Percentiles rank a stretch among this genome's conserved stretches.
Conservation (phyloP, 768 basidiomycete species). For the Mrakia frigida region DNA sequence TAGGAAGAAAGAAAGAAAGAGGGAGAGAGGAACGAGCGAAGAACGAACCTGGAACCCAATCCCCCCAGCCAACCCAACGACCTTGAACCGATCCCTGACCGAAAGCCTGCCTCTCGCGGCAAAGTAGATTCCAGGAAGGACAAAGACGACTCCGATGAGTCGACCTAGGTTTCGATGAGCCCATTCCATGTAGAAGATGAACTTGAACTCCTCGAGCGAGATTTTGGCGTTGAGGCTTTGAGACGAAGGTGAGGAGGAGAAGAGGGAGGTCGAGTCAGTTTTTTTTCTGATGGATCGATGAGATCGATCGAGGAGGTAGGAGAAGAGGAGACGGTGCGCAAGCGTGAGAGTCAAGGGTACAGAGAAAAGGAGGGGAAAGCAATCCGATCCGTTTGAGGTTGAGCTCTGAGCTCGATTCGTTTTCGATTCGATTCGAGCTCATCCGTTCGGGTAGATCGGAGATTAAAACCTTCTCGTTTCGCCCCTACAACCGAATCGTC, state of each 20-base stretch:
- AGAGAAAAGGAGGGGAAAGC: no score
- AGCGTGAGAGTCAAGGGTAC: no score
- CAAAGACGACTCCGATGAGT: conserved; percentile 59
- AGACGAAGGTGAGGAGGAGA: background rate
- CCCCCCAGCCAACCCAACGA: conserved; percentile 67
- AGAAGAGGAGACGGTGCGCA: no score
- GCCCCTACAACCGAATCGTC: no score
- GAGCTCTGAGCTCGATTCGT: no score
- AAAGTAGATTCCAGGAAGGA: conserved; percentile 79
- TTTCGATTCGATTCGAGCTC: no score
- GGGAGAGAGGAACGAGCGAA: background rate
- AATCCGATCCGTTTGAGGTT: no score
- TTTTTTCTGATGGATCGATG: background rate
- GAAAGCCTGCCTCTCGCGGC: conserved; percentile 64
- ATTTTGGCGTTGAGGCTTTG: conserved; percentile 90
- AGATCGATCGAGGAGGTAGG: background rate
- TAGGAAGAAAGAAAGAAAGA: background rate
- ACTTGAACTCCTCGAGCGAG: conserved; percentile 83
- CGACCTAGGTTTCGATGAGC: conserved; percentile 89
- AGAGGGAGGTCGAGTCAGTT: background rate
- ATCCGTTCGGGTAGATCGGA: no score
- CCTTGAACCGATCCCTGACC: conserved; percentile 56
- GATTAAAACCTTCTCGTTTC: no score
- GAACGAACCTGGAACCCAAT: conserved; percentile 58
- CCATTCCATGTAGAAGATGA: conserved; percentile 99